Evolutionary conservation across 139 green algal species (phyloP), one percentile per base, ranked within the genome.

Genomic region (Tetradesmus obliquus): DNA sequence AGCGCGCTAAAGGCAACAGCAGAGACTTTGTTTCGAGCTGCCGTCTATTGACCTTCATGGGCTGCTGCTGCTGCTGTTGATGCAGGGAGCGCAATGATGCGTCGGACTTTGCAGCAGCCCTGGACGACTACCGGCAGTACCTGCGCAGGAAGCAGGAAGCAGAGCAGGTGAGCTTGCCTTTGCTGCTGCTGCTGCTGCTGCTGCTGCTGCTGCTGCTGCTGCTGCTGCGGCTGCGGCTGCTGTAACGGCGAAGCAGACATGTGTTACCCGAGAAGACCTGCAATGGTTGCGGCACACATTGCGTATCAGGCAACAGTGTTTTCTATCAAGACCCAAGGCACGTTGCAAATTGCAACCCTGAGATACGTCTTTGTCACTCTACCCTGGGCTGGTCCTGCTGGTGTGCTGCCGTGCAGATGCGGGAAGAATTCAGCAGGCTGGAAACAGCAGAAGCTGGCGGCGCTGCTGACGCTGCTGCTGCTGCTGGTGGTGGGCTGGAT

Each of bases 71-170:
- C 53, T 57, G 55, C 12, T 88, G n/a, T 55, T 8, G 2, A 12
- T 58, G 58, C 91, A 96, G 96, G 79, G 94, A 98, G 53, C 94
- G 96, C 15, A 85, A 8, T 0, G 92, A 97, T 66, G 94, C 96
- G 0, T 94, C 92, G 0, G 89, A 96, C 90, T 98, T 98, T 91
- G 96, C 95, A 69, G 93, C 95, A 3, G 94, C 96, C 8, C 91
- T 98, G 57, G 91, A 97, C 66, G 96, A 98, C 82, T 96, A 97
- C 93, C 88, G 93, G 24, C 88, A 92, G 86, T 97, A 96, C 91
- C 90, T 98, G 69, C 82, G 93, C 5, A 92, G 95, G 2, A 94
- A 95, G 85, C 80, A 92, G 9, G 93, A 95, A 82, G 96, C 96
- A 12, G 91, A 93, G 19, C 89, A 84, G 10, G 94, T 95, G 93